A percentile compares a stretch with the other conserved stretches of the same genome.
Conservation (phyloP, 306 rosid genomes). For the Castanospermum australe region DNA sequence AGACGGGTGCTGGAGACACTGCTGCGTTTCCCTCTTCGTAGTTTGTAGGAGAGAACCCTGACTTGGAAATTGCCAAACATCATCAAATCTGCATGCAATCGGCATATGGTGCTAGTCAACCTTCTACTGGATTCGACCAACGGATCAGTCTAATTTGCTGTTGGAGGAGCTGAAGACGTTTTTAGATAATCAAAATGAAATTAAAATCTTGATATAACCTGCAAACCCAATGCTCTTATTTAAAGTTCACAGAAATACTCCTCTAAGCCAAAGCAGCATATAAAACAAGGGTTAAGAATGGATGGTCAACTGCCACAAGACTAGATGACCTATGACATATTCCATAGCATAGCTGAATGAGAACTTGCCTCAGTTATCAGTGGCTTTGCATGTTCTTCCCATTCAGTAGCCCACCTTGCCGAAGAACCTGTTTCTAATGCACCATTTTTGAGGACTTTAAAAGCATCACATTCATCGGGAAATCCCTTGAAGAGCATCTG, state of each 20-base stretch:
- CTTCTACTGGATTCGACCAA: slow-evolving; percentile 3
- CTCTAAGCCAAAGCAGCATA: neutral
- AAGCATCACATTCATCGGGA: slow-evolving; percentile 65
- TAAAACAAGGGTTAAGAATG: neutral
- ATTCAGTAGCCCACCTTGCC: slow-evolving; percentile 75
- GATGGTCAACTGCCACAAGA: neutral
- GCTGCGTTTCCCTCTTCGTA: slow-evolving; percentile 12
- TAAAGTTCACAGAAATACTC: neutral
- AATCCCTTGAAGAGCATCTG: slow-evolving; percentile 91
- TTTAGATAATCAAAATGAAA: neutral
- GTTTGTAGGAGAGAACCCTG: slow-evolving; percentile 12
- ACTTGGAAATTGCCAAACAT: slow-evolving; percentile 3
- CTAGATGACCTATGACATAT: neutral
- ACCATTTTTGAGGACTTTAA: slow-evolving; percentile 61
- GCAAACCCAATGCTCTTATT: slow-evolving; percentile 24
- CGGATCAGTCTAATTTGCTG: neutral
- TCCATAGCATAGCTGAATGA: slow-evolving; percentile 18
- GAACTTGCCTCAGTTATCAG: slow-evolving; percentile 71
- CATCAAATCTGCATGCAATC: slow-evolving; percentile 3
- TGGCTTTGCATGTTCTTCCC: slow-evolving; percentile 93
- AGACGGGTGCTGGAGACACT: slow-evolving; percentile 17
- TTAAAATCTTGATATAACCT: slow-evolving; percentile 46
- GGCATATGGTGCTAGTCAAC: slow-evolving; percentile 10
- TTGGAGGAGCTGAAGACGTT: neutral
- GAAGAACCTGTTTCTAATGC: slow-evolving; percentile 70